phyloP scores from a whole-genome alignment of 73 alveolate species.

The Tetrahymena malaccensis region DNA sequence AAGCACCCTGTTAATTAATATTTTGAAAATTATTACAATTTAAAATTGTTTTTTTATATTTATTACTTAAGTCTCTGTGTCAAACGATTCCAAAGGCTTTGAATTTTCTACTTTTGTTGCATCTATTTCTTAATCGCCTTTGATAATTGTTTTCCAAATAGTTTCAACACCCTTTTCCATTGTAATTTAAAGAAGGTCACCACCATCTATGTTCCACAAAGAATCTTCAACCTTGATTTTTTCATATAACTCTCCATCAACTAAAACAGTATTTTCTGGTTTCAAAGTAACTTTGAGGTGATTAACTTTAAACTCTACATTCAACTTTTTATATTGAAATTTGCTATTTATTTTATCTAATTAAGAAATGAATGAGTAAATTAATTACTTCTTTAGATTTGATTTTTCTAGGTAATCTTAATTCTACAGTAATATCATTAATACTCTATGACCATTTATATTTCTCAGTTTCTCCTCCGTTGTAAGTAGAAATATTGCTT shows the following conservation, averaged over 20 bases:
- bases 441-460: conserved; percentile 96
- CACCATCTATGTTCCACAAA: conserved; percentile 90
- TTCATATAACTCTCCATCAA: conserved; percentile 92
- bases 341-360: background rate
- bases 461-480: conserved; percentile 93
- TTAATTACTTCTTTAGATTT: conserved; percentile 57
- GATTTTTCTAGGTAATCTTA: conserved; percentile 71
- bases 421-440: conserved; percentile 79
- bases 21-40: background rate
- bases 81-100: conserved; percentile 92
- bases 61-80: conserved; percentile 80
- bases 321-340: conserved; percentile 9
- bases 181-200: conserved; percentile 64
- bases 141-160: conserved; percentile 92
- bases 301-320: conserved; percentile 73
- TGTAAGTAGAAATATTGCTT: conserved; percentile 79
- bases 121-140: conserved; percentile 96
- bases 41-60: background rate
- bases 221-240: conserved; percentile 86
- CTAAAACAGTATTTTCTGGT: conserved; percentile 62
- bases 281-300: conserved; percentile 64
- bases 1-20: conserved; percentile 52
- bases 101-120: conserved; percentile 95
- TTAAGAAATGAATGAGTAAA: background rate
- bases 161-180: conserved; percentile 88